Base-by-base conservation (phyloP, 768 basidiomycete species). In the Tephrocybe sp. region DNA sequence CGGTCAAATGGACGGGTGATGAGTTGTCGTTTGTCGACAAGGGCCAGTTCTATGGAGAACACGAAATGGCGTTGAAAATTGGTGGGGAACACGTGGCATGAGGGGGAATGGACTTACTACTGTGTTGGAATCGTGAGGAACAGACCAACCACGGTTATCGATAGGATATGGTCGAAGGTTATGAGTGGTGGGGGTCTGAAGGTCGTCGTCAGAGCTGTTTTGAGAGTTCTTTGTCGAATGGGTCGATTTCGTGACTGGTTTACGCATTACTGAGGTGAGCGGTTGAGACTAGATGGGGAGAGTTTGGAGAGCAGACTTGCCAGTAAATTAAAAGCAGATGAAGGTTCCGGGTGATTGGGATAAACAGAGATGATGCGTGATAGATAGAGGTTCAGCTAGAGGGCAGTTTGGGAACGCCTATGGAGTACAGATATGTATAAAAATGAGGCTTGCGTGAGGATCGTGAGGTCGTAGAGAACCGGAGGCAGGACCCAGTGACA, bases 231-330 rank as follows among this genome's bases (percentile, higher is more conserved):
- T 70, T 72, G 78, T 72, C 71, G 78, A 69, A 58, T 66, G 55
- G 47, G 65, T 58, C 61, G 66, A 61, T 55, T 67, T 75, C 75
- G 80, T 76, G 70, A 83, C 80, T 75, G 78, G 75, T 71, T 79
- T 76, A 78, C 79, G 80, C 83, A 86, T 86, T 78, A 80, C 78
- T 69, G 65, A 61, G 59, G 63, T 63, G 60, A 66, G 57, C 46
- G 55, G 54, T 64, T 53, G 63, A 64, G 58, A 53, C 49, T 50
- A 59, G 55, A 50, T 53, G 42, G 54, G 52, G 50, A 43, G 47
- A 48, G 56, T 42, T 54, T 33, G 27, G 37, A 42, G 49, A 49
- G 34, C 52, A 49, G 50, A 69, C 69, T 65, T 60, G 68, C 73
- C 72, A 68, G 70, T 69, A 64, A 71, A 71, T 75, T 74, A 74